Percentiles rank a stretch among this genome's conserved stretches.
These are phyloP conservation scores for Kazachstania sp. DNA, from an alignment of 1,139 yeast genomes.

Conservation along the genomic window DNA sequence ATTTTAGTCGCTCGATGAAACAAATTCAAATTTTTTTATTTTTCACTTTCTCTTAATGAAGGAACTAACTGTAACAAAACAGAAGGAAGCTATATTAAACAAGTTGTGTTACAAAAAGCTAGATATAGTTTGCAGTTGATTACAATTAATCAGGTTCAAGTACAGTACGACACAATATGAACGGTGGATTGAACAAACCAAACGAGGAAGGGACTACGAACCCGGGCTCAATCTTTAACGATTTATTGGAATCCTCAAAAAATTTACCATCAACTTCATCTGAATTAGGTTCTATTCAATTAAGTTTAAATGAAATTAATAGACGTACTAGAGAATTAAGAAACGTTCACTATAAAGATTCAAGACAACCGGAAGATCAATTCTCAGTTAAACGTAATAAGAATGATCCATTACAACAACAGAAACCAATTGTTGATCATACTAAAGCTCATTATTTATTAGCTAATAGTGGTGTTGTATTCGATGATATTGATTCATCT, in stretches of 20 bases:
- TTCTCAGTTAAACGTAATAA: background rate
- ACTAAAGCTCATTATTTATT: conserved; percentile 86
- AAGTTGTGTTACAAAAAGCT: too few relatives aligned
- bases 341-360: conserved; percentile 7
- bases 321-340: conserved; percentile 59
- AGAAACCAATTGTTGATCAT: conserved; percentile 34
- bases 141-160: too few relatives aligned
- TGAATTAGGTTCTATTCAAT: conserved; percentile 28
- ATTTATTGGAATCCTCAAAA: conserved; percentile 26
- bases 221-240: conserved; percentile 19
- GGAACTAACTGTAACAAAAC: too few relatives aligned
- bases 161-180: too few relatives aligned
- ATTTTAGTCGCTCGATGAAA: too few relatives aligned
- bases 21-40: too few relatives aligned
- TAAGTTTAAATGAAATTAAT: conserved; percentile 67
- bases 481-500: conserved; percentile 76
- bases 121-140: too few relatives aligned
- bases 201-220: background rate
- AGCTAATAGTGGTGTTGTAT: conserved; percentile 83
- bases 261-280: conserved; percentile 28
- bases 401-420: background rate
- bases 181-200: background rate
- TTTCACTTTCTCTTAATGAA: too few relatives aligned
- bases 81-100: too few relatives aligned
- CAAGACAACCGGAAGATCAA: background rate